A percentile compares a stretch with the other conserved stretches of the same genome.
Conservation (phyloP, 495 filamentous ascomycete species). For the Choiromyces venosus region DNA sequence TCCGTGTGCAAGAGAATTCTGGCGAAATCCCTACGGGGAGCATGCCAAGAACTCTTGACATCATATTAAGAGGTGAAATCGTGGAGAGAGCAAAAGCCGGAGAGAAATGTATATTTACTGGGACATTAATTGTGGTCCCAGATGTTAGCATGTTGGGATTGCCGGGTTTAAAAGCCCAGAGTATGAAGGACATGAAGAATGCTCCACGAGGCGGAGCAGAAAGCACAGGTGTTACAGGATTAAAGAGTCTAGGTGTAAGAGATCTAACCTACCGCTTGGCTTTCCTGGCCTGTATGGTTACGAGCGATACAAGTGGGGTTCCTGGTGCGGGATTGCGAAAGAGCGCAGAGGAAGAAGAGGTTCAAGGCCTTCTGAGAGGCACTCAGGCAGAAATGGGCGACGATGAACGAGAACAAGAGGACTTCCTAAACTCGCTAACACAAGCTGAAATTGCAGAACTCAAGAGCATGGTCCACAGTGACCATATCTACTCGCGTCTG, state of each 20-base stretch:
- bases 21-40: slow-evolving; percentile 97
- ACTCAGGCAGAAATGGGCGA: slow-evolving; percentile 37
- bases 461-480: slow-evolving; percentile 84
- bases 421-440: slow-evolving; percentile 75
- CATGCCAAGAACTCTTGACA: slow-evolving; percentile 97
- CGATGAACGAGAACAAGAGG: slow-evolving; percentile 80
- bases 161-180: slow-evolving; percentile 76
- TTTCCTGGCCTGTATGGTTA: slow-evolving; percentile 96
- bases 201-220: slow-evolving; percentile 65
- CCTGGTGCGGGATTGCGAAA: slow-evolving; percentile 52
- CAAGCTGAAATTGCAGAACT: slow-evolving; percentile 84
- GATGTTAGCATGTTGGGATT: slow-evolving; percentile 94
- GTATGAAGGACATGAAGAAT: slow-evolving; percentile 73
- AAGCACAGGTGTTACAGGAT: slow-evolving; percentile 66
- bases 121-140: slow-evolving; percentile 90
- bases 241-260: slow-evolving; percentile 88
- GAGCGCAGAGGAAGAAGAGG: slow-evolving; percentile 40
- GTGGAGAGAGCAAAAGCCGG: slow-evolving; percentile 95
- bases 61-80: slow-evolving; percentile 96
- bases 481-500: slow-evolving; percentile 88
- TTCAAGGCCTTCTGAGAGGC: slow-evolving; percentile 36
- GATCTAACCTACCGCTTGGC: slow-evolving; percentile 96
- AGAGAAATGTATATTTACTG: slow-evolving; percentile 96
- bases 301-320: slow-evolving; percentile 66
- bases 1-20: slow-evolving; percentile 94